Percentiles rank a stretch among this genome's conserved stretches.
Conservation (phyloP, 2,329 filamentous ascomycete species). For the Fusarium sp. region DNA sequence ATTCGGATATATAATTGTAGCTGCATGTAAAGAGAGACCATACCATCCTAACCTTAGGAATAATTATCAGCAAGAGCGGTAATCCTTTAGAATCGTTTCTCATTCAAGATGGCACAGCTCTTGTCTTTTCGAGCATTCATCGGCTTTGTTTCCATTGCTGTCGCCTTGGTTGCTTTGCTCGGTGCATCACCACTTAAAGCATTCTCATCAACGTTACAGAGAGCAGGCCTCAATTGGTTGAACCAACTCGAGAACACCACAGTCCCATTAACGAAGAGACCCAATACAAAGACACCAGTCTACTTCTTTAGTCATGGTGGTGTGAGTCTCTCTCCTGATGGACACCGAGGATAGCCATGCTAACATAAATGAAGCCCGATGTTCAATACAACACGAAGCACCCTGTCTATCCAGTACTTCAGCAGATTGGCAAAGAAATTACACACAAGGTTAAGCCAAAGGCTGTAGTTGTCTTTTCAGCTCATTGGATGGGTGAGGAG, state of each 20-base stretch:
- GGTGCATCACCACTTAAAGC: constrained; percentile 42
- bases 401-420: constrained; percentile 74
- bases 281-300: constrained; percentile 53
- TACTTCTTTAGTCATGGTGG: constrained; percentile 67
- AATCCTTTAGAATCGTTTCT: background rate
- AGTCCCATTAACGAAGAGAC: background rate
- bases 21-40: constrained; percentile 10
- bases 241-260: constrained; percentile 26
- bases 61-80: constrained; percentile 2
- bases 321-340: constrained; percentile 51
- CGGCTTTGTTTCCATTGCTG: constrained; percentile 41
- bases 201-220: constrained; percentile 44
- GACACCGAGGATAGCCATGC: background rate
- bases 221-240: constrained; percentile 34
- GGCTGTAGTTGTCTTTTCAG: constrained; percentile 81
- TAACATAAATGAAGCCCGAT: constrained; percentile 61
- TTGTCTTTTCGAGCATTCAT: constrained; percentile 40
- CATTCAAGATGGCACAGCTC: constrained; percentile 40
- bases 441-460: constrained; percentile 77
- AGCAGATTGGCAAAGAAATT: constrained; percentile 76
- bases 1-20: constrained; percentile 45
- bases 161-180: constrained; percentile 45
- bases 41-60: constrained; percentile 1
- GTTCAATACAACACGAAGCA: constrained; percentile 78
- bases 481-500: constrained; percentile 77